Evolutionary conservation across 768 basidiomycete species (phyloP), one percentile per base, ranked within the genome.

Genomic region (Ramaria sp.): DNA sequence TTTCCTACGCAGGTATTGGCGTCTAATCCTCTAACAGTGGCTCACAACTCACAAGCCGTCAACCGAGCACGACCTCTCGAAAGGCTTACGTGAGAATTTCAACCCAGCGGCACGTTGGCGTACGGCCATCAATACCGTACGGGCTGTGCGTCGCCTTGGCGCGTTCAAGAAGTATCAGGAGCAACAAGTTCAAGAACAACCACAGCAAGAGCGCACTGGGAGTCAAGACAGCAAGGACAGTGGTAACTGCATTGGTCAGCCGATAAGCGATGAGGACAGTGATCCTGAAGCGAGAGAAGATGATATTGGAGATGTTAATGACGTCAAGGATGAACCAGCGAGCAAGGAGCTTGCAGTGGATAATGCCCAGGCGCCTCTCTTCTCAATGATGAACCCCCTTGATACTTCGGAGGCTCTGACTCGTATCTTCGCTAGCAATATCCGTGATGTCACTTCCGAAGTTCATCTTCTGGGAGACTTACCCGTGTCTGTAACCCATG

Each of bases 81-180:
- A 65, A 11, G 88, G 86, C 11, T 73, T 96, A 49, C 86, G 86
- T 33, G 84, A 90, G 33, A 81, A 92, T 73, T 94, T 95, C 70
- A 76, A 90, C 64, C 78, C 90, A 0, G 77, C 76, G 43, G 83
- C 81, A 1, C 77, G 77, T 39, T 93, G 91, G 91, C 78, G 80
- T 50, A 71, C 74, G 1, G 88, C 87, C 13, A 89, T 93, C 62
- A 65, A 68, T 51, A 71, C 73, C 41, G 72, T 78, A n/a, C 72
- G 73, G 17, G 74, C 73, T 3, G 63, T 70, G 30, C 41, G 59
- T 19, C 7, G 75, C 33, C 59, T 70, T 33, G 37, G 37, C 11
- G n/a, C 37, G 19, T 51, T 38, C 51, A 51, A 48, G 24, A 48
- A 48, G 22, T 5, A 17, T 27, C 9, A 48, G 30, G 47, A 48